phyloP scores from a whole-genome alignment of 1,139 yeast genomes.

The Suhomyces wounanorum region DNA sequence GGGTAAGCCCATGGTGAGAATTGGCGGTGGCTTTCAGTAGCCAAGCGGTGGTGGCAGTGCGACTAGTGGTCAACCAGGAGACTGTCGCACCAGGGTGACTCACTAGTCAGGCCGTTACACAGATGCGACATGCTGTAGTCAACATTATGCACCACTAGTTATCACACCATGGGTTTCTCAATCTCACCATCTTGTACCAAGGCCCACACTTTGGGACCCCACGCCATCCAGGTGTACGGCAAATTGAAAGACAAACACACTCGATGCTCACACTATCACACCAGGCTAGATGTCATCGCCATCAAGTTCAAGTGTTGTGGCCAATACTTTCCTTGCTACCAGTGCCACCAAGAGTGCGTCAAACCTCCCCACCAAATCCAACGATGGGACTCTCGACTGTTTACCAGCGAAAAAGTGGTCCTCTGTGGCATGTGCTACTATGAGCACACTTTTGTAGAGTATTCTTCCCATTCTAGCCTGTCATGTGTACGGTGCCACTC shows the following conservation, averaged over 20 bases:
- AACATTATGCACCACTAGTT: too few species aligned
- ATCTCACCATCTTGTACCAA: neutral
- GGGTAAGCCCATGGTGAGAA: too few species aligned
- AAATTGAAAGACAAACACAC: constrained; percentile 33
- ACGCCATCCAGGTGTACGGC: constrained; percentile 1
- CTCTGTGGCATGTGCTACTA: constrained; percentile 41
- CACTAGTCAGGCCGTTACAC: too few species aligned
- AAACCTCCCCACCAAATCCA: constrained; percentile 17
- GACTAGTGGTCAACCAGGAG: too few species aligned
- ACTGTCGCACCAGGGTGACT: too few species aligned
- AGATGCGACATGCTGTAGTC: too few species aligned
- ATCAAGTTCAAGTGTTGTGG: constrained; percentile 44
- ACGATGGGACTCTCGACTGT: constrained; percentile 23
- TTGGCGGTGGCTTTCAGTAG: too few species aligned
- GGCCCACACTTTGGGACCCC: constrained; percentile 3
- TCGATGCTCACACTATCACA: constrained; percentile 42
- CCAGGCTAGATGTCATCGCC: constrained; percentile 42
- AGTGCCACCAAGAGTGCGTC: constrained; percentile 34
- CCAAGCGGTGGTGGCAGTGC: too few species aligned
- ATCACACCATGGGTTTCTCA: neutral
- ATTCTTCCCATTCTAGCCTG: constrained; percentile 20
- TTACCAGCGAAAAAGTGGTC: constrained; percentile 24
- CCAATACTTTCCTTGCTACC: constrained; percentile 41
- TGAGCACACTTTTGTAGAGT: constrained; percentile 34
- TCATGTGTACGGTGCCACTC: constrained; percentile 32